Conservation (phyloP, 768 basidiomycete species). For the Calocybe gangraenosa region DNA sequence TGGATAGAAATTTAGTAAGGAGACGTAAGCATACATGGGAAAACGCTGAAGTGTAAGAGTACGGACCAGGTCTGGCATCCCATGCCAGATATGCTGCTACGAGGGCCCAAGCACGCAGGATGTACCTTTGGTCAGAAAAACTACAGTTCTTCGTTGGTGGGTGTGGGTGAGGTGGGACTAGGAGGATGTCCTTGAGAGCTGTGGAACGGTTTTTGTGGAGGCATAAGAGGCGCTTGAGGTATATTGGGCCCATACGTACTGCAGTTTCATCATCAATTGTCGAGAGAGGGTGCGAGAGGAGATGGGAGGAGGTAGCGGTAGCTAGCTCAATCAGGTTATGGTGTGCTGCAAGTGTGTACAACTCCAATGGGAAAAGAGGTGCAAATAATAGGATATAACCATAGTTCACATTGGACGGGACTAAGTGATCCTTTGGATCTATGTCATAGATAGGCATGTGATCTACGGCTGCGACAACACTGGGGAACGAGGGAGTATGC, state of each 20-base stretch:
- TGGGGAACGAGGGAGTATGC: constrained; percentile 46
- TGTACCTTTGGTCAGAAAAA: constrained; percentile 27
- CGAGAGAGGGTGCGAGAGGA: constrained; percentile 21
- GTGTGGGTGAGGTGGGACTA: constrained; percentile 27
- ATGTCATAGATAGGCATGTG: constrained; percentile 25
- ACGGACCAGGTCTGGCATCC: constrained; percentile 31
- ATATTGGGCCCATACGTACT: constrained; percentile 20
- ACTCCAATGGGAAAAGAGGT: constrained; percentile 30
- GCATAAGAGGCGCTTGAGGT: constrained; percentile 21
- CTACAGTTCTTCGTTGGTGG: constrained; percentile 23
- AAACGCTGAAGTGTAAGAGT: background rate
- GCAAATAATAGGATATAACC: constrained; percentile 28
- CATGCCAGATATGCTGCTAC: constrained; percentile 31
- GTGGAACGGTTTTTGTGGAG: constrained; percentile 22
- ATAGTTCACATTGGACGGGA: constrained; percentile 25
- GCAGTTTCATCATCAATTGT: constrained; percentile 22
- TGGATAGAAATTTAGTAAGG: background rate
- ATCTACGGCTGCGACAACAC: constrained; percentile 40
- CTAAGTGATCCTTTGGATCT: constrained; percentile 18
- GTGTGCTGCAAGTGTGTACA: constrained; percentile 36
- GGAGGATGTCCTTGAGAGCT: constrained; percentile 23
- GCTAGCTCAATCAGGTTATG: constrained; percentile 35
- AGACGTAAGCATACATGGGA: background rate
- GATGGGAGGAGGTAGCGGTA: constrained; percentile 21
- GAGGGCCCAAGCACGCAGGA: constrained; percentile 36